phyloP scores from a whole-genome alignment of 352 stramenopile species.

The Achlya hypogyna region DNA sequence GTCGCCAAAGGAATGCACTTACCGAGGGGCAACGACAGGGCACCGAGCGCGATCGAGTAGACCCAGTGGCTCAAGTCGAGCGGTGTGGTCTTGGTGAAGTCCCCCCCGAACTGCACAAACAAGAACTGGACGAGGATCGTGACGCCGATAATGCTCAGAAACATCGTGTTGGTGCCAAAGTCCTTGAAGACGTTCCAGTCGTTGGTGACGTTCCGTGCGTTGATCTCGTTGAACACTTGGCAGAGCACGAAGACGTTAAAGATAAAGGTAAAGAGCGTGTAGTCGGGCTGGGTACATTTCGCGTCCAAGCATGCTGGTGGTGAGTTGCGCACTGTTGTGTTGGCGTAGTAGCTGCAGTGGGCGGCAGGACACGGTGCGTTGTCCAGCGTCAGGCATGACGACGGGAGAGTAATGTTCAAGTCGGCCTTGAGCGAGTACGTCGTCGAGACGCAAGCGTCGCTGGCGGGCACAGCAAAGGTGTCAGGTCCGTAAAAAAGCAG shows the following conservation, averaged over 20 bases:
- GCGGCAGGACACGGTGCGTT: conserved; percentile 40
- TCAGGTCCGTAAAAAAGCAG: conserved; percentile 45
- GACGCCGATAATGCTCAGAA: conserved; percentile 86
- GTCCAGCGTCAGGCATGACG: conserved; percentile 39
- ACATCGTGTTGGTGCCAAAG: conserved; percentile 87
- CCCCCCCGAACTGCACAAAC: conserved; percentile 92
- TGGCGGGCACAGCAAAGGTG: conserved; percentile 49
- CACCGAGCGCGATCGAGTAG: conserved; percentile 45
- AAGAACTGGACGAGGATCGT: conserved; percentile 93
- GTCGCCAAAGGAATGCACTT: no score
- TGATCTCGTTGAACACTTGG: conserved; percentile 90
- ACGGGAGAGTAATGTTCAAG: conserved; percentile 30
- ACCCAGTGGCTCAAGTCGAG: conserved; percentile 59
- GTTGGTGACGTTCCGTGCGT: conserved; percentile 85
- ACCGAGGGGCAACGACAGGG: conserved; percentile 62
- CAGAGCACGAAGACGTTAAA: conserved; percentile 98
- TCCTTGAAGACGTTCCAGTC: conserved; percentile 93
- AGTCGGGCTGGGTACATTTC: conserved; percentile 56
- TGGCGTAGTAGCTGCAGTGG: conserved; percentile 53
- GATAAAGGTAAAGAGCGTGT: conserved; percentile 93
- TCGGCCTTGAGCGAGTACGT: conserved; percentile 41
- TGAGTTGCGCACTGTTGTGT: conserved; percentile 32
- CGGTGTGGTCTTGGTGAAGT: conserved; percentile 69
- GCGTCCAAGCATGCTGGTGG: conserved; percentile 39
- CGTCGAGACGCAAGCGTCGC: conserved; percentile 39